These are phyloP conservation scores for Penicillium crustosum DNA, from an alignment of 2,329 filamentous ascomycete genomes.

Conservation along the genomic window DNA sequence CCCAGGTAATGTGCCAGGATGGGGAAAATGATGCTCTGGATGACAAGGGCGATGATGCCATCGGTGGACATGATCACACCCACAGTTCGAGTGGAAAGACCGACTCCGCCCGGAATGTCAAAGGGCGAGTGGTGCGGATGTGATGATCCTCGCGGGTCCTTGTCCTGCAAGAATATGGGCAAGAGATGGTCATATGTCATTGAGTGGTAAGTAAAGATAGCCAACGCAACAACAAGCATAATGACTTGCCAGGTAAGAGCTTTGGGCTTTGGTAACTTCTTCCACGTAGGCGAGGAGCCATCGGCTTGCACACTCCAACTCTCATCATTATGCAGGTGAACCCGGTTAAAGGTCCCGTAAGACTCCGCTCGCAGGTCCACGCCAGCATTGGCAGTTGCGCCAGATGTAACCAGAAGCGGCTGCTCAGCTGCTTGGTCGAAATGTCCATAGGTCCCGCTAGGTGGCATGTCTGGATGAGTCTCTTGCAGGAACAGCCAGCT, in stretches of 20 bases:
- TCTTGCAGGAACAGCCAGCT: constrained; percentile 83
- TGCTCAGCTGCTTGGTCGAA: constrained; percentile 60
- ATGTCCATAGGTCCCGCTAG: constrained; percentile 44
- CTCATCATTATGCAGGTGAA: constrained; percentile 56
- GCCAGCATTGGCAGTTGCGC: constrained; percentile 69
- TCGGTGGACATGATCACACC: constrained; percentile 69
- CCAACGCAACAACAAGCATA: constrained; percentile 76
- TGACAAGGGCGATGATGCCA: constrained; percentile 68
- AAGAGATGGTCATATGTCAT: constrained; percentile 94
- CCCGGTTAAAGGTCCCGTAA: constrained; percentile 69
- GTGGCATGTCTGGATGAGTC: constrained; percentile 81
- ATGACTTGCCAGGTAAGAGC: constrained; percentile 66
- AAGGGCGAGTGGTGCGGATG: constrained; percentile 47
- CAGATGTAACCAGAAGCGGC: constrained; percentile 72
- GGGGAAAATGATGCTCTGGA: constrained; percentile 72
- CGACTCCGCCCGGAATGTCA: constrained; percentile 64
- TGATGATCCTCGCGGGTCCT: constrained; percentile 37
- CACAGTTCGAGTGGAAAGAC: constrained; percentile 64
- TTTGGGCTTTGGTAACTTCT: constrained; percentile 42
- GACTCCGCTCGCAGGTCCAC: constrained; percentile 75
- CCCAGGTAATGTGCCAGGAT: constrained; percentile 63
- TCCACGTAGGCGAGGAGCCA: constrained; percentile 42
- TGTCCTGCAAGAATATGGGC: constrained; percentile 88
- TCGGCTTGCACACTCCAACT: constrained; percentile 54
- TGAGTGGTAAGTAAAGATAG: constrained; percentile 89